Percentiles rank a stretch among this genome's conserved stretches.
Conservation (phyloP, 208 protist species). For the Entamoeba invadens region DNA sequence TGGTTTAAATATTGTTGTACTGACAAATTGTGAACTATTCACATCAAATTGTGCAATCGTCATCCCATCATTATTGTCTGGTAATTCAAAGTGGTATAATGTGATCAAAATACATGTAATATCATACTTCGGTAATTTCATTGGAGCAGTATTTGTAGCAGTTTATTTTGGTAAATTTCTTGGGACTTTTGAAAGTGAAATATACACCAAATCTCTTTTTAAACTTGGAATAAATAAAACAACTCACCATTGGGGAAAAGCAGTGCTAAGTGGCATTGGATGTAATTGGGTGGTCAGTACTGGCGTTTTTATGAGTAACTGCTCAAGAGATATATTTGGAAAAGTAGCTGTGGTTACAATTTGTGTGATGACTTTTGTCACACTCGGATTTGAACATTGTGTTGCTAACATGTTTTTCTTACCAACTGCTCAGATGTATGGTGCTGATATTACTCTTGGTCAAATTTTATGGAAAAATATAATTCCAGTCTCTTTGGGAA, state of each 20-base stretch:
- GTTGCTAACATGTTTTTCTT: not conserved
- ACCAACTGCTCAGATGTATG: not conserved
- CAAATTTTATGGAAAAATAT: not conserved
- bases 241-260: not conserved
- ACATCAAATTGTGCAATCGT: not conserved
- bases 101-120: not conserved
- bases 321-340: not conserved
- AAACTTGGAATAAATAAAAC: not conserved
- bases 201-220: not conserved
- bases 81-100: not conserved
- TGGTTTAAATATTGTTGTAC: constrained; percentile 5
- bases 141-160: not conserved
- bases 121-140: not conserved
- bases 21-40: not conserved
- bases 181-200: not conserved
- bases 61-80: not conserved
- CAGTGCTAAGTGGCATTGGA: constrained; percentile 1
- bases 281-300: constrained; percentile 2
- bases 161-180: not conserved
- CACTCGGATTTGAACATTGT: not conserved
- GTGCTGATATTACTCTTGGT: not conserved
- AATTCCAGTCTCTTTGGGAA: not conserved
- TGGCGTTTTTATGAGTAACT: not conserved
- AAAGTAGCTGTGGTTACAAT: not conserved
- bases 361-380: not conserved